Conservation (phyloP, 169 alveolate species). For the Plasmodium chabaudi region DNA sequence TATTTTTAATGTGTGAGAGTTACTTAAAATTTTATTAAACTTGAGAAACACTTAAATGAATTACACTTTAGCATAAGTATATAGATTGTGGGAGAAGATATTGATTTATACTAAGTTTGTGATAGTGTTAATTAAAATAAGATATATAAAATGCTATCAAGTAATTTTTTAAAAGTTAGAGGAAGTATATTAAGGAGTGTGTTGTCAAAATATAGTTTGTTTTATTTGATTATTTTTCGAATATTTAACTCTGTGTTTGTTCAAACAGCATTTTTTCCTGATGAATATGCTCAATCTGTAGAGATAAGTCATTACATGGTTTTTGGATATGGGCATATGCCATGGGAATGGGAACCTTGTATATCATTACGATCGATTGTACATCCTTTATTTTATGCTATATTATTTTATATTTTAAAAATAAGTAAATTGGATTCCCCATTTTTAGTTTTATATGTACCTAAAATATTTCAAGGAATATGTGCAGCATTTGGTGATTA, state of each 20-base stretch:
- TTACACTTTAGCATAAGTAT: no score
- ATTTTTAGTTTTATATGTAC: constrained; percentile 64
- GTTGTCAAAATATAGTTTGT: constrained; percentile 11
- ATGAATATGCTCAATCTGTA: constrained; percentile 87
- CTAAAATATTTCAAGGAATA: constrained; percentile 79
- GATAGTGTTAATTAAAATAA: not conserved
- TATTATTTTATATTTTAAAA: constrained; percentile 76
- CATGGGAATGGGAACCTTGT: constrained; percentile 90
- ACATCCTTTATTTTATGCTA: constrained; percentile 82
- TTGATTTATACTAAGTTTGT: no score
- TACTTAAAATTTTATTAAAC: no score
- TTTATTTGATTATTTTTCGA: constrained; percentile 50
- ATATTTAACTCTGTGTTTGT: constrained; percentile 78
- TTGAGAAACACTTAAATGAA: no score
- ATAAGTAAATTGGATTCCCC: constrained; percentile 57
- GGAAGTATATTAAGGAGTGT: not conserved
- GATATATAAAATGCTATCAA: constrained; percentile 8
- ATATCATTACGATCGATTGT: constrained; percentile 80
- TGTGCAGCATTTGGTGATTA: constrained; percentile 81
- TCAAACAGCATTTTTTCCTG: constrained; percentile 82
- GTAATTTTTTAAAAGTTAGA: constrained; percentile 6
- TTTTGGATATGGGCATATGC: constrained; percentile 83
- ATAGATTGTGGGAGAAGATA: no score
- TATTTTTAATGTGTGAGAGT: no score
- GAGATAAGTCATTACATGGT: constrained; percentile 85